phyloP scores from a whole-genome alignment of 192 early-diverging fungal genomes.

The Gonapodya prolifera region DNA sequence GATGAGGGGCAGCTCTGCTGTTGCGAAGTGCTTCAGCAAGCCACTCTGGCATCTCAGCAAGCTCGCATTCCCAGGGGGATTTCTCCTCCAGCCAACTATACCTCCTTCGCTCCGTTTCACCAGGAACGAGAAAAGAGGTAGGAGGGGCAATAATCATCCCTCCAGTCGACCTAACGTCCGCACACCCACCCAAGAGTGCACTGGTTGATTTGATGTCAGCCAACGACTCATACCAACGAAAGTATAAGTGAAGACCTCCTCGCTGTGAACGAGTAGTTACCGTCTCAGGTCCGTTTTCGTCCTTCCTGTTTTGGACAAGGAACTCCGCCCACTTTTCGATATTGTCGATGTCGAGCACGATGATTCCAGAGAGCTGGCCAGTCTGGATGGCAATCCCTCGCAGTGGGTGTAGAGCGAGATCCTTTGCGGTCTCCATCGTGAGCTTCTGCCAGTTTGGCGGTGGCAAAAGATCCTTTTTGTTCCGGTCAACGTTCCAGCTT shows the following conservation, averaged over 20 bases:
- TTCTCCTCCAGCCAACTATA: neutral
- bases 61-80: neutral
- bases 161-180: neutral
- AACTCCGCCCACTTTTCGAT: neutral
- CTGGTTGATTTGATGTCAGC: neutral
- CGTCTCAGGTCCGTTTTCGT: neutral
- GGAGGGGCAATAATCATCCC: neutral
- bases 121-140: neutral
- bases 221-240: neutral
- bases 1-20: neutral
- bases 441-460: neutral
- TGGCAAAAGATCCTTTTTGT: neutral
- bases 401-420: neutral
- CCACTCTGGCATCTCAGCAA: neutral
- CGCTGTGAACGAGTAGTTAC: neutral
- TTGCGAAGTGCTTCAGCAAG: neutral
- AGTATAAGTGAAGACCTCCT: neutral
- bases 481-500: neutral
- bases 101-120: neutral
- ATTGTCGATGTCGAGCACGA: neutral
- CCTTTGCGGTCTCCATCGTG: neutral
- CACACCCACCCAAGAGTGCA: neutral
- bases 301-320: neutral
- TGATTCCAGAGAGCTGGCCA: neutral
- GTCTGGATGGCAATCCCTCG: neutral